phyloP scores from a whole-genome alignment of 2,329 filamentous ascomycete species.

The Penicillium sp. region DNA sequence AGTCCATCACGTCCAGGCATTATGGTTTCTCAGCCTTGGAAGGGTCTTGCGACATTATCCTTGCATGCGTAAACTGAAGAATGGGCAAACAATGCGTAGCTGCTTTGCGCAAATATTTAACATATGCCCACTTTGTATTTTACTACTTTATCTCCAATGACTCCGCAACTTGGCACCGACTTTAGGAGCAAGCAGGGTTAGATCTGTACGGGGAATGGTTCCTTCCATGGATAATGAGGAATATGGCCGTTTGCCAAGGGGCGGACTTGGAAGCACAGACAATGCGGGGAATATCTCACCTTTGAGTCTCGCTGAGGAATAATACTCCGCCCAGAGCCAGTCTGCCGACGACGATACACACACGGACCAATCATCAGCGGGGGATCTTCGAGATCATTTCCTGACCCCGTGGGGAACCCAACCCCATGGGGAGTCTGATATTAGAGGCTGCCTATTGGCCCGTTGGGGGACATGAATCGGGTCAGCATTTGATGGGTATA shows the following conservation, averaged over 20 bases:
- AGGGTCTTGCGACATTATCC: no score
- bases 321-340: not conserved
- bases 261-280: not conserved
- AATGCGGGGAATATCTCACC: not conserved
- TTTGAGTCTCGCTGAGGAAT: not conserved
- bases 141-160: no score
- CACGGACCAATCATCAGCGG: not conserved
- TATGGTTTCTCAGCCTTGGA: no score
- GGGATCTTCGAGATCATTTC: not conserved
- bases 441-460: not conserved
- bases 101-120: no score
- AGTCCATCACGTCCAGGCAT: not conserved
- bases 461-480: no score
- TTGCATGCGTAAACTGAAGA: no score
- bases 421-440: not conserved
- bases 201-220: not conserved
- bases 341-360: not conserved
- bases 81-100: no score
- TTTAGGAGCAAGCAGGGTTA: no score
- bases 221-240: not conserved
- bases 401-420: not conserved
- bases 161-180: no score
- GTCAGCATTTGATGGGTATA: not conserved
- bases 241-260: not conserved
- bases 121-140: no score